Percentiles rank a stretch among this genome's conserved stretches.
These are phyloP conservation scores for Rhododendron mucronatum DNA, from an alignment of 148 eudicot species.

Conservation along the genomic window DNA sequence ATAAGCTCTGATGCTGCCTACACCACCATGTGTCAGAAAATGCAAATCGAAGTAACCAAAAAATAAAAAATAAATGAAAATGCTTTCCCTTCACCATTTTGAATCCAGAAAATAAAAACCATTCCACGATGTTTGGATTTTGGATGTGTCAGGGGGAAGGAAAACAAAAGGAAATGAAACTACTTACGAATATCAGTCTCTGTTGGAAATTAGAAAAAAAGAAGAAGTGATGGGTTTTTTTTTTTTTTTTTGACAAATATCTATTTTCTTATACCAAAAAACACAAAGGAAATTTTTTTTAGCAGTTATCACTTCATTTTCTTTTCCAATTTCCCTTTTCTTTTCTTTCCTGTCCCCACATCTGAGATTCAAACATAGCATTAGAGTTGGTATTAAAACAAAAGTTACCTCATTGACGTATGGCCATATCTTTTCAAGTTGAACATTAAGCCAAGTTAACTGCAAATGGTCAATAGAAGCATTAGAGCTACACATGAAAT, in stretches of 20 bases:
- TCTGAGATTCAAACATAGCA: not conserved
- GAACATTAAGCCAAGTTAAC: constrained; percentile 78
- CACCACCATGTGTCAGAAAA: constrained; percentile 9
- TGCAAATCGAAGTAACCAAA: not conserved
- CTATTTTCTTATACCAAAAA: not conserved
- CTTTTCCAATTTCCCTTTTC: not conserved
- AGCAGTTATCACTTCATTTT: not conserved
- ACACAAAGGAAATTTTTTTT: not conserved
- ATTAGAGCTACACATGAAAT: not conserved
- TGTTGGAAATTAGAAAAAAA: not conserved
- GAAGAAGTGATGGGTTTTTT: not conserved
- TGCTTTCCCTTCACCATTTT: not conserved
- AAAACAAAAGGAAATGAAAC: not conserved
- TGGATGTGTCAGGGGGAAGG: not conserved
- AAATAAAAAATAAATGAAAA: not conserved
- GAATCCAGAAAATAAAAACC: not conserved
- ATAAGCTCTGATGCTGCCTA: constrained; percentile 90
- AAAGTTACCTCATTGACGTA: constrained; percentile 62
- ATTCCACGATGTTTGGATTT: not conserved
- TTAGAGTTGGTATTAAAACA: not conserved
- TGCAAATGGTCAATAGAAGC: constrained; percentile 24
- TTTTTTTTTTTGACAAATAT: not conserved
- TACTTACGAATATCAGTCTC: not conserved
- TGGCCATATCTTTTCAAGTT: constrained; percentile 82
- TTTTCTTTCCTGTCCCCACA: not conserved